These are phyloP conservation scores for Papilionanthe hybrid DNA, from an alignment of 116 monocot species.

Conservation along the genomic window DNA sequence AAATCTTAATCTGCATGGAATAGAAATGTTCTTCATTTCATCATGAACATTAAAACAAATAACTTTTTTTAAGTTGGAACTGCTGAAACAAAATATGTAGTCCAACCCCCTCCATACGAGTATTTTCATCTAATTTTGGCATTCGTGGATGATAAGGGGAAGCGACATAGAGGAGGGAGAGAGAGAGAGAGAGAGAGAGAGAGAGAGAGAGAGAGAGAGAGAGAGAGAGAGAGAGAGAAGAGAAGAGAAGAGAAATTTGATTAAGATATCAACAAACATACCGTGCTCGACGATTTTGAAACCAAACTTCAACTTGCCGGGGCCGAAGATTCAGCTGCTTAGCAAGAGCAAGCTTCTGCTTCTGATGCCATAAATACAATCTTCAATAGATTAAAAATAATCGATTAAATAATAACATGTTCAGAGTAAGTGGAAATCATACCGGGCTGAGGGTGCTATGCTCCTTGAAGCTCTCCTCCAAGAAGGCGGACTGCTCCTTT, in stretches of 20 bases:
- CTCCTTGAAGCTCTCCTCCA: constrained; percentile 40
- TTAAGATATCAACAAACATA: background rate
- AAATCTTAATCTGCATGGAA: no score
- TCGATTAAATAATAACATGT: background rate
- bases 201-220: no score
- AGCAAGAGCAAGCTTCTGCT: constrained; percentile 51
- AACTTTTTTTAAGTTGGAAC: background rate
- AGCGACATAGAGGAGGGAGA: no score
- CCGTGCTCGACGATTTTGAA: constrained; percentile 67
- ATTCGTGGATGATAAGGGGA: background rate
- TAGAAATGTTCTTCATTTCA: background rate
- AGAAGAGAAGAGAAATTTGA: constrained; percentile 2
- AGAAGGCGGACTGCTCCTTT: constrained; percentile 32
- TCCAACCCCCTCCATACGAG: no score
- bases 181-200: no score
- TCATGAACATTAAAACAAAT: background rate
- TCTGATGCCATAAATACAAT: constrained; percentile 22
- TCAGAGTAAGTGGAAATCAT: background rate
- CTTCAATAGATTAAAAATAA: background rate
- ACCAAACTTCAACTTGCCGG: constrained; percentile 71
- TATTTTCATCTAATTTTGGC: background rate
- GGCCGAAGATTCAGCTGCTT: constrained; percentile 60
- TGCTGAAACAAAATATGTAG: no score
- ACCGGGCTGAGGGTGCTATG: constrained; percentile 36
- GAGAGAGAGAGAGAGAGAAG: constrained; percentile 1